Percentiles rank a stretch among this genome's conserved stretches.
phyloP scores from a whole-genome alignment of 768 basidiomycete species.

The Suillus decipiens region DNA sequence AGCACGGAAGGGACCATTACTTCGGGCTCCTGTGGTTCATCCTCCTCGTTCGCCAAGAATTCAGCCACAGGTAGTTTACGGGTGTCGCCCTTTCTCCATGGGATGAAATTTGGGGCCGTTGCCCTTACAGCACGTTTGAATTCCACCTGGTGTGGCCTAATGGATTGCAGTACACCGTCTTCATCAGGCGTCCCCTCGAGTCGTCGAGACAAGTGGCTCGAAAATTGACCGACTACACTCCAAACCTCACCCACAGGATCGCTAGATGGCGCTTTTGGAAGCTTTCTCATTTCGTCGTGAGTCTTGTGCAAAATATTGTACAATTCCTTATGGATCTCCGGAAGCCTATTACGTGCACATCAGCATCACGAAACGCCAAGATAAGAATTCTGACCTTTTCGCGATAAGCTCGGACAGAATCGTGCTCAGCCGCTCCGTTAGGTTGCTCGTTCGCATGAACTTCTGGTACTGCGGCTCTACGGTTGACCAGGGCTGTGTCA shows the following conservation, averaged over 20 bases:
- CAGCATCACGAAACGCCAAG: conserved; percentile 6
- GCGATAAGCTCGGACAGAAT: conserved; percentile 65
- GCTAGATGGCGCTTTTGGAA: conserved; percentile 54
- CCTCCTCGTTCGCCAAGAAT: conserved; percentile 47
- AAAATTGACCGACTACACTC: conserved; percentile 47
- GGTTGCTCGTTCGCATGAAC: conserved; percentile 55
- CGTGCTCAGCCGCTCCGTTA: conserved; percentile 57
- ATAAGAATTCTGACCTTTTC: conserved; percentile 45
- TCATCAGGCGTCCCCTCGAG: conserved; percentile 56
- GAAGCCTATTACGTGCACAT: conserved; percentile 45
- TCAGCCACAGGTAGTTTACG: conserved; percentile 9
- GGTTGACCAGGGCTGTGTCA: conserved; percentile 52
- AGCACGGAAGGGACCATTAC: background rate
- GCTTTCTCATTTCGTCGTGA: conserved; percentile 28
- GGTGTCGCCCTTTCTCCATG: conserved; percentile 36
- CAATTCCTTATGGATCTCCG: conserved; percentile 61
- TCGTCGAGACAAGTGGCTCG: conserved; percentile 41
- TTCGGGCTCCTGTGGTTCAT: conserved; percentile 5
- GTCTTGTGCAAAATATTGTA: conserved; percentile 44
- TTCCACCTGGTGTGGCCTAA: conserved; percentile 47
- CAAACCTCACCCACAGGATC: conserved; percentile 63
- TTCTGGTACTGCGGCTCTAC: conserved; percentile 51
- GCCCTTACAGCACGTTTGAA: conserved; percentile 51
- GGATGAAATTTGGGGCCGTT: conserved; percentile 61
- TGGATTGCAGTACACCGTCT: conserved; percentile 55